Evolutionary conservation across 176 grass and related monocot genomes (phyloP), one percentile per base, ranked within the genome.

Genomic region (Phragmites australis): DNA sequence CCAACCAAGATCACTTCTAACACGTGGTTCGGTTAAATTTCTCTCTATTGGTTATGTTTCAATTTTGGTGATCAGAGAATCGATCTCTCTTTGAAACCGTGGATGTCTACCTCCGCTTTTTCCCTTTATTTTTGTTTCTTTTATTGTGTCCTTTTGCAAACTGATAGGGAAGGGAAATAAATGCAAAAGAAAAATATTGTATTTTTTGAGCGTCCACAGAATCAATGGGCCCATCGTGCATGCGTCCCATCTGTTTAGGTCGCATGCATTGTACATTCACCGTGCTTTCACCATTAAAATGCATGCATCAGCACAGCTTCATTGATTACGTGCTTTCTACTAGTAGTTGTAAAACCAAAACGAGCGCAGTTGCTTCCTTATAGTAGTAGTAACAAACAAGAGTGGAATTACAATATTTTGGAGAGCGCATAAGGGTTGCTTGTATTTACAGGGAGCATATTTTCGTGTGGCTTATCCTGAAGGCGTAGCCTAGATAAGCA

Each of bases 261-360:
- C 78, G 83, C 83, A 60, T 78, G 73, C 83, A 89, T 37, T 89
- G 82, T 85, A 84, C 77, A 65, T 81, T 71, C 55, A 16, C 76
- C 73, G 49, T 78, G 83, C 75, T 82, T 78, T 39, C 72, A 51
- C 66, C 47, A 65, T 85, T 81, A 89, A 51, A 82, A 78, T 40
- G 73, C 88, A 73, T 86, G 78, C 79, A 86, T 78, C 88, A 81
- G 50, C 70, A 81, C 61, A 65, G 68, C 83, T 60, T 83, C 48
- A 50, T 61, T 63, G 29, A 54, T 68, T n/a, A 30, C 31, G 81
- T 70, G 16, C 23, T 72, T 57, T 40, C 62, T 7, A 56, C 50
- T 50, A 53, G 46, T 34, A 13, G 41, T 31, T 83, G 15, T 80
- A 61, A 15, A 39, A 43, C 53, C 39, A 15, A 62, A 70, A 76